Evolutionary conservation across 2,329 filamentous ascomycete species (phyloP), one percentile per base, ranked within the genome.

Genomic region (Allantophomopsis cytisporea): DNA sequence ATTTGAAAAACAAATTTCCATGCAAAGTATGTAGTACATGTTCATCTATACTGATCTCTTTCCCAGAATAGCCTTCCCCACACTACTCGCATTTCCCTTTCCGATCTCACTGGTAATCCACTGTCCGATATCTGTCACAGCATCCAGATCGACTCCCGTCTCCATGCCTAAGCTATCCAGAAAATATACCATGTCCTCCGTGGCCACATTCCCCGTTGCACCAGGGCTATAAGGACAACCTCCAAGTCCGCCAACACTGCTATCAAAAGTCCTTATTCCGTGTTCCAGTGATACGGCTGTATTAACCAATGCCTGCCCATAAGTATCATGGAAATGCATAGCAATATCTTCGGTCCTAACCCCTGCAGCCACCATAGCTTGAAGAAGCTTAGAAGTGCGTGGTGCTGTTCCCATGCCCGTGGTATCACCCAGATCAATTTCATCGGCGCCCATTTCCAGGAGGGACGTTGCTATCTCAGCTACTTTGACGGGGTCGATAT

Each of bases 391-490:
- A 10, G 23, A 28, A 28, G 23, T 28, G 4, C 23, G 54, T 94
- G 77, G 78, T n/a, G 77, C 79, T 0, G 84, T 93, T 23, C 87
- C 88, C 72, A 93, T 87, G 14, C 88, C 88, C 0, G 87, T 89
- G 0, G 88, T 95, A 54, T 94, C 88, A 6, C 86, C 87, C 1
- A 94, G 72, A 2, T 83, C 83, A 48, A 95, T 87, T 65, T 94
- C 86, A 54, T 94, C 85, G 15, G 85, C 88, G 14, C 88, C 88
- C 67, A 89, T 83, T 53, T 88, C 83, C 1, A 94, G 67, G 37
- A 94, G 62, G 52, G 66, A 76, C 43, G 66, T 71, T 0, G 82
- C 80, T 35, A 83, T 73, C 47, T 80, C 71, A 0, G 76, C 76
- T 0, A 83, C 77, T 45, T 63, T 66, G 52, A 71, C 68, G 23